These are phyloP conservation scores for Penicillium verhagenii DNA, from an alignment of 495 filamentous ascomycete genomes.

Conservation along the genomic window DNA sequence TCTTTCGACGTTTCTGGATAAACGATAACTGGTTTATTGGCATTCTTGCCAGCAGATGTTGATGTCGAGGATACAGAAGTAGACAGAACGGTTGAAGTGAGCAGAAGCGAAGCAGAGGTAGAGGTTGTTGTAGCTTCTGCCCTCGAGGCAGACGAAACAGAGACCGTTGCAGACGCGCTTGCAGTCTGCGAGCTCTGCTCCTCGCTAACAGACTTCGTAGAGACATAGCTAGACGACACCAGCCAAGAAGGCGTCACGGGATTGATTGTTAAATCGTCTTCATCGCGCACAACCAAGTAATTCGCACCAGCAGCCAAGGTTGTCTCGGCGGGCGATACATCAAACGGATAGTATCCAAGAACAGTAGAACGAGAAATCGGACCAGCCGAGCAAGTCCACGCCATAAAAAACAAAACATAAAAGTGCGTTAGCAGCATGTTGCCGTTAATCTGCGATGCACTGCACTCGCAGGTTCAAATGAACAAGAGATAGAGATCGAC, in stretches of 20 bases:
- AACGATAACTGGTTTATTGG: not conserved
- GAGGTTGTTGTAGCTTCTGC: not conserved
- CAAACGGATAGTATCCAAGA: not conserved
- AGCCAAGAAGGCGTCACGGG: not conserved
- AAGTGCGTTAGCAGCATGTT: conserved; percentile 26
- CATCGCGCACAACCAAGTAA: not conserved
- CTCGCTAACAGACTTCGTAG: not conserved
- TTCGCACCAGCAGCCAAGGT: not conserved
- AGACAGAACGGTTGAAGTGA: not conserved
- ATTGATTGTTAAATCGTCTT: not conserved
- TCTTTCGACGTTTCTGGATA: not conserved
- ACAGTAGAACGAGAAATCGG: conserved; percentile 30
- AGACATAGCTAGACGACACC: not conserved
- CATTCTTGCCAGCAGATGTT: not conserved
- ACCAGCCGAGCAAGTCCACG: conserved; percentile 34
- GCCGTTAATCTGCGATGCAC: not conserved
- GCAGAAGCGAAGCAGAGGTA: not conserved
- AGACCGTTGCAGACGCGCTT: not conserved
- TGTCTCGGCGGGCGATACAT: not conserved
- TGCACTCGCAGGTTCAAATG: not conserved
- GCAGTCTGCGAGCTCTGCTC: not conserved
- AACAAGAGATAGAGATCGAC: not conserved
- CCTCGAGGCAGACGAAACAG: not conserved
- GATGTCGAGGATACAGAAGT: not conserved
- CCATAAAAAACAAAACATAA: conserved; percentile 18